These are phyloP conservation scores for Cladosporium sp. DNA, from an alignment of 2,329 filamentous ascomycete genomes.

Conservation along the genomic window DNA sequence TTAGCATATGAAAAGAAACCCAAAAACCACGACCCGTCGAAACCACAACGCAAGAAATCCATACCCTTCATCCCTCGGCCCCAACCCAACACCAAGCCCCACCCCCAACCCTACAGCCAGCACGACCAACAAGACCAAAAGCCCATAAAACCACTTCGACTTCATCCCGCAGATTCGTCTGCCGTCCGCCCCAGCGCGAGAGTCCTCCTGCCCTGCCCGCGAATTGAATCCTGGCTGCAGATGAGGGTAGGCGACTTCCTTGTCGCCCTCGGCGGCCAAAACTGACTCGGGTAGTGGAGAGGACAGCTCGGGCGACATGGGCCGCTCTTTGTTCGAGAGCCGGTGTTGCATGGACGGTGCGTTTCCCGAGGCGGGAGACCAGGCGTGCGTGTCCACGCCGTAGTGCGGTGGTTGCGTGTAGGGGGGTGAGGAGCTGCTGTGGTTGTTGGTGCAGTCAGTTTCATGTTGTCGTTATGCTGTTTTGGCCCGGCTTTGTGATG, in stretches of 20 bases:
- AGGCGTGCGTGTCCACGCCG: constrained; percentile 16
- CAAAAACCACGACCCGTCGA: not conserved
- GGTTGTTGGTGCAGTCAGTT: too few relatives aligned
- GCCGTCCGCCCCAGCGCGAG: constrained; percentile 8
- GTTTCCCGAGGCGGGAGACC: constrained; percentile 16
- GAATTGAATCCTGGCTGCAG: constrained; percentile 15
- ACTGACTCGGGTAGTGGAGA: constrained; percentile 27
- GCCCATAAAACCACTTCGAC: constrained; percentile 17
- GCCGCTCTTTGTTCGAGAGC: constrained; percentile 22
- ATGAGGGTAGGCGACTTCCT: constrained; percentile 25
- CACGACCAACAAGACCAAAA: constrained; percentile 24
- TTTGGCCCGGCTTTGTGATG: too few relatives aligned
- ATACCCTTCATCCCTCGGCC: constrained; percentile 26
- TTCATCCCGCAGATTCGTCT: constrained; percentile 21
- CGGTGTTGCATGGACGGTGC: constrained; percentile 14
- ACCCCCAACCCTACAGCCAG: constrained; percentile 32
- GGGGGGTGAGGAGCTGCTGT: constrained; percentile 23
- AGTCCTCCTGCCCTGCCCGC: constrained; percentile 4
- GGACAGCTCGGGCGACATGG: constrained; percentile 22
- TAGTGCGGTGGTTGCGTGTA: constrained; percentile 23
- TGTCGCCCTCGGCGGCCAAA: constrained; percentile 24
- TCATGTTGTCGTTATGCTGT: too few relatives aligned
- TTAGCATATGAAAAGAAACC: not conserved
- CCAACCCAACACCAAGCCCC: constrained; percentile 36
- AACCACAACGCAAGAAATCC: constrained; percentile 12